Evolutionary conservation across 2,329 filamentous ascomycete genomes (phyloP).

Genomic region (Penicillium brasilianum): DNA sequence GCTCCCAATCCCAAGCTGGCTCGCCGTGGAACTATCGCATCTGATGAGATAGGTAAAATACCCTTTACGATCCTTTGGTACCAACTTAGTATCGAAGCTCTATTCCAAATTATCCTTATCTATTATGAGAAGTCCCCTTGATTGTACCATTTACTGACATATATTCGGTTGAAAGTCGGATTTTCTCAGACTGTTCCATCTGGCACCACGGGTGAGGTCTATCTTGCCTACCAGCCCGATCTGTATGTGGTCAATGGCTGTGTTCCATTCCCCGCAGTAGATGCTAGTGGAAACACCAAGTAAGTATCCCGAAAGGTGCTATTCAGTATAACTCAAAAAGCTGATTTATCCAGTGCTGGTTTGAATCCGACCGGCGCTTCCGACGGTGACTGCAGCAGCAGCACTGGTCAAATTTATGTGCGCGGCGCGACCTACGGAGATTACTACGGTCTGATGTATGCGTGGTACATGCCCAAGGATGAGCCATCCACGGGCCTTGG

Average conservation of each 20-base stretch:
- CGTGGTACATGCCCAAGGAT: conserved; percentile 60
- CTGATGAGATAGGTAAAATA: conserved; percentile 48
- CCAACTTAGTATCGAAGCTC: not conserved
- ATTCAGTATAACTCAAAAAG: not conserved
- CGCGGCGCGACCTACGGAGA: conserved; percentile 49
- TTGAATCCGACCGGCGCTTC: conserved; percentile 48
- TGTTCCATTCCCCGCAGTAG: conserved; percentile 67
- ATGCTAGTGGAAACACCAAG: conserved; percentile 62
- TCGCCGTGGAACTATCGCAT: conserved; percentile 50
- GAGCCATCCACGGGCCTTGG: conserved; percentile 51
- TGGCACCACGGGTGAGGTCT: conserved; percentile 53
- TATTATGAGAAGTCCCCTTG: not conserved
- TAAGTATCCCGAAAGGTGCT: conserved; percentile 36
- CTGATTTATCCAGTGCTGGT: conserved; percentile 45
- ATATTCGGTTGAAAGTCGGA: conserved; percentile 43
- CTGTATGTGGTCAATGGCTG: conserved; percentile 64
- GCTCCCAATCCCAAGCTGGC: conserved; percentile 1
- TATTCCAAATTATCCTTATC: not conserved
- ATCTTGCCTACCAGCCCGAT: conserved; percentile 62
- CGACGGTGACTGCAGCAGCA: conserved; percentile 49
- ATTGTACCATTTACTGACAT: not conserved
- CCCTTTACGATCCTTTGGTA: not conserved
- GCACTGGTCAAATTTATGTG: conserved; percentile 58
- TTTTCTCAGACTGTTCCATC: conserved; percentile 60
- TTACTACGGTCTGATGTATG: conserved; percentile 58